A percentile compares a stretch with the other conserved stretches of the same genome.
Conservation (phyloP, 805 yeast genomes). For the Kodamaea neixiangensis region DNA sequence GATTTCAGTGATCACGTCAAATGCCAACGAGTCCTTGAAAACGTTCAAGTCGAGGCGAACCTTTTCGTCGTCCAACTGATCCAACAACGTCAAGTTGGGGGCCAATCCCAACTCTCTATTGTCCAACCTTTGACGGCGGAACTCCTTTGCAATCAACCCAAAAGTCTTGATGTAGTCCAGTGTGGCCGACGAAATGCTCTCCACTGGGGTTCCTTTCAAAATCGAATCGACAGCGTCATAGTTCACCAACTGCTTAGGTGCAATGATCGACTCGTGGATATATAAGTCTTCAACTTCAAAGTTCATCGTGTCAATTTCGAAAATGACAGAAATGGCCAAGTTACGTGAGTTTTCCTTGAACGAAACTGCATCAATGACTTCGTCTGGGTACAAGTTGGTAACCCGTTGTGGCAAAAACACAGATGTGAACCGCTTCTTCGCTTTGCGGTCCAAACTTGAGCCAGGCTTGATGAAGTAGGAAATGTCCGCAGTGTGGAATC, state of each 20-base stretch:
- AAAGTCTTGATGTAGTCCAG: slow-evolving; percentile 66
- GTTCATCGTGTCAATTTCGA: slow-evolving; percentile 71
- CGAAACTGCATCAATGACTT: slow-evolving; percentile 59
- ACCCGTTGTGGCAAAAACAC: slow-evolving; percentile 82
- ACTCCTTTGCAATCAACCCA: slow-evolving; percentile 63
- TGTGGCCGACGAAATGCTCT: slow-evolving; percentile 52
- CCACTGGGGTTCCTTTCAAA: slow-evolving; percentile 31
- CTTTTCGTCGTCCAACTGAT: slow-evolving; percentile 83
- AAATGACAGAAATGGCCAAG: slow-evolving; percentile 74
- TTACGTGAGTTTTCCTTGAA: slow-evolving; percentile 60
- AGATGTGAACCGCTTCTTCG: slow-evolving; percentile 86
- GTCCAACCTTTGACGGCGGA: slow-evolving; percentile 65
- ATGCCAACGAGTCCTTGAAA: slow-evolving; percentile 59
- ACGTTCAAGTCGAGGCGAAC: slow-evolving; percentile 72
- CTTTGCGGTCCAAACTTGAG: slow-evolving; percentile 79
- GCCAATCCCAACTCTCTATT: slow-evolving; percentile 49
- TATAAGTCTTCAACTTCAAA: slow-evolving; percentile 74
- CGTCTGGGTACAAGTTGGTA: slow-evolving; percentile 66
- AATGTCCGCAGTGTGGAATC: slow-evolving; percentile 84
- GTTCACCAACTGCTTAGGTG: slow-evolving; percentile 59
- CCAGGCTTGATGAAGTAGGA: slow-evolving; percentile 72
- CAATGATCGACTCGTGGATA: slow-evolving; percentile 70
- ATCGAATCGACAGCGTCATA: slow-evolving; percentile 59
- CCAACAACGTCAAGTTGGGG: slow-evolving; percentile 64
- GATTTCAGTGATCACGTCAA: slow-evolving; percentile 69